These are phyloP conservation scores for Fusarium dlaminii DNA, from an alignment of 2,329 filamentous ascomycete genomes.

Conservation along the genomic window DNA sequence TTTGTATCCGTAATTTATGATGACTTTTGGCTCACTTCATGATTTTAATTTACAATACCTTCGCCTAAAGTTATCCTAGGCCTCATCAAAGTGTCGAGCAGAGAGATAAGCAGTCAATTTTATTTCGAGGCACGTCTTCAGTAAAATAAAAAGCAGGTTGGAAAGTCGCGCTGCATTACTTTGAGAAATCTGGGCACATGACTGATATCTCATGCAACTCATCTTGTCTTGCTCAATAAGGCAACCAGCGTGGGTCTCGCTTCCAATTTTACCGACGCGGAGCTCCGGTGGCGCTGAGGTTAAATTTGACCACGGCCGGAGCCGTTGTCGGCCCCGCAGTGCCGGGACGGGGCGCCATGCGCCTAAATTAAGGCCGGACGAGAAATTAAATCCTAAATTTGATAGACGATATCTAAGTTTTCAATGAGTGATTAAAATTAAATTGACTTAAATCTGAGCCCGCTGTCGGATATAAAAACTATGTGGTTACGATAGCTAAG, in stretches of 20 bases:
- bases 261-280: conserved; percentile 4
- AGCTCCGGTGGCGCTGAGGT: neutral
- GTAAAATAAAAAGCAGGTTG: neutral
- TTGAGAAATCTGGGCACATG: neutral
- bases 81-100: neutral
- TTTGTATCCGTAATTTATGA: neutral
- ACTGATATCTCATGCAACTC: conserved; percentile 4
- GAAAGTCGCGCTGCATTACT: neutral
- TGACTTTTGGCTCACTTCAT: neutral
- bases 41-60: neutral
- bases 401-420: neutral
- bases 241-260: conserved; percentile 9
- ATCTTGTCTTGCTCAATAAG: conserved; percentile 1
- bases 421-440: neutral
- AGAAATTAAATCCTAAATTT: neutral
- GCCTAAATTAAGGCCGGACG: neutral
- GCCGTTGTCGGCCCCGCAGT: conserved; percentile 12
- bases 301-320: conserved; percentile 13
- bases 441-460: neutral
- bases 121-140: neutral
- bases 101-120: neutral
- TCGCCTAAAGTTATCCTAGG: neutral
- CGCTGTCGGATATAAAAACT: neutral
- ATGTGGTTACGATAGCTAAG: neutral
- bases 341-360: neutral